Percentiles rank a stretch among this genome's conserved stretches.
Evolutionary conservation across 108 stramenopile genomes (phyloP).

Genomic region (Parmales sp.): DNA sequence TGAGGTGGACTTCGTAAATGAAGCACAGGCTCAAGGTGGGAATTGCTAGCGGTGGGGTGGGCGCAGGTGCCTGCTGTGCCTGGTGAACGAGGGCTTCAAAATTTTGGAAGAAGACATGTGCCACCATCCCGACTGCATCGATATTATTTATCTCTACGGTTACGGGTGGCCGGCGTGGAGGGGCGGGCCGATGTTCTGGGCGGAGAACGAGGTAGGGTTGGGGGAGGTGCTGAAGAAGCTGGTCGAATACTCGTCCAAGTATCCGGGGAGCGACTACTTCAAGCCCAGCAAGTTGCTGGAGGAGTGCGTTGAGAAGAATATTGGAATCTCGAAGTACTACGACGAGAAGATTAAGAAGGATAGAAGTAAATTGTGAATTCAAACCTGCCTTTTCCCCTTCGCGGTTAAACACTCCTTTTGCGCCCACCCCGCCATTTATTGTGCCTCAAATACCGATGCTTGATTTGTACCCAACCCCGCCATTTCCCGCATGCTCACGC

Average conservation of each 20-base stretch:
- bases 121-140: conserved; percentile 76
- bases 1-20: too few species aligned
- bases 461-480: too few species aligned
- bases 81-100: conserved; percentile 94
- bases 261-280: conserved; percentile 63
- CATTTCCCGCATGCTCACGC: too few species aligned
- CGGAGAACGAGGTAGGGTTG: conserved; percentile 70
- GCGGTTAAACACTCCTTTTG: too few species aligned
- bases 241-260: conserved; percentile 35
- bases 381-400: too few species aligned
- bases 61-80: conserved; percentile 72
- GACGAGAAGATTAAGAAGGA: background rate
- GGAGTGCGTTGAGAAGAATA: conserved; percentile 38
- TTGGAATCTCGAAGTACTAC: background rate
- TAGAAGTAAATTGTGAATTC: background rate
- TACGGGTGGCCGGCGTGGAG: conserved; percentile 86
- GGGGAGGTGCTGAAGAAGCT: conserved; percentile 37
- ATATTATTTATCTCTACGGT: conserved; percentile 87
- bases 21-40: conserved; percentile 63
- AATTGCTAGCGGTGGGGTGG: conserved; percentile 61
- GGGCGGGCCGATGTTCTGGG: conserved; percentile 89
- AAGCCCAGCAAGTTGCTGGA: conserved; percentile 54
- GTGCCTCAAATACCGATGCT: too few species aligned
- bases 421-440: too few species aligned
- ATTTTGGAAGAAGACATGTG: conserved; percentile 91